Base-by-base conservation (phyloP, 139 green algal species). In the Penium margaritaceum region DNA sequence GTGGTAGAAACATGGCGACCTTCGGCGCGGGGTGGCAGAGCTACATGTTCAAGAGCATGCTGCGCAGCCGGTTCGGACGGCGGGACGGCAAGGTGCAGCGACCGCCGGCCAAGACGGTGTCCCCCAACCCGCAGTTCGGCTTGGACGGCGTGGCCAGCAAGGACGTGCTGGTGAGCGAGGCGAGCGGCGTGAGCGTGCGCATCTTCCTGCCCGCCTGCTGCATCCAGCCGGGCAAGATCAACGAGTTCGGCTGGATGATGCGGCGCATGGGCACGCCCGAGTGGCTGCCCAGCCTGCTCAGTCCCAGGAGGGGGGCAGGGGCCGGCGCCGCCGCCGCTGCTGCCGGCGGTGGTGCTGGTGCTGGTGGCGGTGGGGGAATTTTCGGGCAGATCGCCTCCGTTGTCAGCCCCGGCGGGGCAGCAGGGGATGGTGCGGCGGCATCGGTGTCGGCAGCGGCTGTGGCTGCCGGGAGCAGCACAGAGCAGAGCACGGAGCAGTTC, bases 221-320 rank as follows among this genome's bases (percentile, higher is more conserved):
- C 33, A 67, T 76, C 32, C 68, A 67, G 29, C 30, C 32, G 27
- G 68, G 68, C 57, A 27, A 15, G 15, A 70, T 46, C 15, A 41
- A 67, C 38, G 53, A 44, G n/a, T 76, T 68, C 68, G 60, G 46
- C 34, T 76, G 68, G 68, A 76, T 76, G 68, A 46, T 65, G 66
- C 58, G 53, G 55, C 46, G 33, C 39, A 63, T 63, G 41, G 21
- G 54, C 0, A 33, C 51, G 17, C 17, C 21, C 66, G 66, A 63
- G 51, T 74, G 66, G 54, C n/a, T 34, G 14, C 41, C 27, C n/a
- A n/a, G n/a, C n/a, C n/a, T n/a, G n/a, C n/a, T n/a, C n/a, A n/a
- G n/a, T n/a, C n/a, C n/a, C n/a, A n/a, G n/a, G n/a, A n/a, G n/a
- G n/a, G n/a, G n/a, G n/a, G n/a, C n/a, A n/a, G n/a, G n/a, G n/a